A percentile compares a stretch with the other conserved stretches of the same genome.
These are phyloP conservation scores for Fusarium nematophilum DNA, from an alignment of 2,329 filamentous ascomycete species.

Conservation along the genomic window DNA sequence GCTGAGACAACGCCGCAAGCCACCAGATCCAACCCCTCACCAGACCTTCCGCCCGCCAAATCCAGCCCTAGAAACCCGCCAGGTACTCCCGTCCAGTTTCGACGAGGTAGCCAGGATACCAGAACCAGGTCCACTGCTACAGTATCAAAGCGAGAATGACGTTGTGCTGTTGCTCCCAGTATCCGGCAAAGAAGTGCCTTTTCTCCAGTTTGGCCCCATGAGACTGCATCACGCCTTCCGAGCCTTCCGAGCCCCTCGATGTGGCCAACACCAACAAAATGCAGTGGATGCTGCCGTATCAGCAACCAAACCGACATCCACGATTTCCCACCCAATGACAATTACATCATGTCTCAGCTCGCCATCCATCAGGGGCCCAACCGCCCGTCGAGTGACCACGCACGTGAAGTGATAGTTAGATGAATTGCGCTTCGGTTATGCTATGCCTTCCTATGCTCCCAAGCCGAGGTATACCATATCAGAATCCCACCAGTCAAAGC, in stretches of 20 bases:
- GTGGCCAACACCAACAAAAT: slow-evolving; percentile 6
- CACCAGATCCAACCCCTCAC: slow-evolving; percentile 19
- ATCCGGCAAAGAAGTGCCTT: too few relatives aligned
- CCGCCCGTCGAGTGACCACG: not conserved
- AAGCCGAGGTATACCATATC: too few relatives aligned
- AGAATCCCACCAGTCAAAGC: not conserved
- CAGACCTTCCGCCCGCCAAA: not conserved
- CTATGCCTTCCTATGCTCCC: not conserved
- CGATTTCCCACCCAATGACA: not conserved
- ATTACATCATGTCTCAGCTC: slow-evolving; percentile 19
- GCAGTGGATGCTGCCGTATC: slow-evolving; percentile 5
- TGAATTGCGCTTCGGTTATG: slow-evolving; percentile 4
- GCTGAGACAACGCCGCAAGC: slow-evolving; percentile 29
- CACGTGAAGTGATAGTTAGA: slow-evolving; percentile 4
- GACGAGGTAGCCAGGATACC: not conserved
- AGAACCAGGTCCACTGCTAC: too few relatives aligned
- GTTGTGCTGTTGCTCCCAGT: too few relatives aligned
- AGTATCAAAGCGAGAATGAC: too few relatives aligned
- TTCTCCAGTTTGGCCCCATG: not conserved
- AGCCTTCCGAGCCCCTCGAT: slow-evolving; percentile 11
- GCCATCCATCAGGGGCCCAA: slow-evolving; percentile 9
- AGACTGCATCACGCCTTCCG: not conserved
- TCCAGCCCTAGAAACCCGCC: not conserved
- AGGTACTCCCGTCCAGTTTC: not conserved
- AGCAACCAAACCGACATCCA: not conserved